Evolutionary conservation across 2,329 filamentous ascomycete species (phyloP).

Genomic region (Xylaria sp.): DNA sequence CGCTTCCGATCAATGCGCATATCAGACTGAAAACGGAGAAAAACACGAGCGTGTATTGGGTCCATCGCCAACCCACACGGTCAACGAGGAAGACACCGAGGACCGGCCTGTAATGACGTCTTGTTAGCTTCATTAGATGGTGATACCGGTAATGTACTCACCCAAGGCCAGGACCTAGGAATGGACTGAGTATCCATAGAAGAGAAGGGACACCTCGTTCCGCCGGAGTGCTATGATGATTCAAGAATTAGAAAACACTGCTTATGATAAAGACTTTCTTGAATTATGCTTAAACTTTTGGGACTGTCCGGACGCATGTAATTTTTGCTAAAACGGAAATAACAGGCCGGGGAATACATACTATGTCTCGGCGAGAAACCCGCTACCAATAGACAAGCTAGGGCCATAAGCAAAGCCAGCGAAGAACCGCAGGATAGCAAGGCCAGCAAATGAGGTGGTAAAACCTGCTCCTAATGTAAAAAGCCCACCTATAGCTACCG

Average conservation of each 20-base stretch:
- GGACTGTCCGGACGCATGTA: too few relatives aligned
- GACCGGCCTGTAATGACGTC: conserved; percentile 51
- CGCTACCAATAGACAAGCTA: conserved; percentile 60
- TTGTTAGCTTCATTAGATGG: conserved; percentile 31
- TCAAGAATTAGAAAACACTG: background rate
- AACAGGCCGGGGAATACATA: background rate
- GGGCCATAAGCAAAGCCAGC: conserved; percentile 63
- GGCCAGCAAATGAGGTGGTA: conserved; percentile 58
- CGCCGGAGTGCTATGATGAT: conserved; percentile 43
- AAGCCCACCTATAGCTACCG: conserved; percentile 59
- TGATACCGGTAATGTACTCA: conserved; percentile 44
- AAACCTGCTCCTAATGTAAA: conserved; percentile 67
- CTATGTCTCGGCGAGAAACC: conserved; percentile 62
- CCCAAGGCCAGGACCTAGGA: conserved; percentile 64
- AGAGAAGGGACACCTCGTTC: conserved; percentile 56
- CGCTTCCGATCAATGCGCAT: conserved; percentile 56
- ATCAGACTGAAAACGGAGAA: conserved; percentile 54
- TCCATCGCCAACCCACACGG: conserved; percentile 64
- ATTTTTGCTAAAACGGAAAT: background rate
- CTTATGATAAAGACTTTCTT: background rate
- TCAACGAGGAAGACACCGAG: conserved; percentile 60
- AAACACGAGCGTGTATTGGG: conserved; percentile 61
- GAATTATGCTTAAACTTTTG: background rate
- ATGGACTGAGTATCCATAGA: conserved; percentile 61
- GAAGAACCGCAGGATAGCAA: conserved; percentile 67